These are phyloP conservation scores for Athelia psychrophila DNA, from an alignment of 1,284 basidiomycete genomes.

Conservation along the genomic window DNA sequence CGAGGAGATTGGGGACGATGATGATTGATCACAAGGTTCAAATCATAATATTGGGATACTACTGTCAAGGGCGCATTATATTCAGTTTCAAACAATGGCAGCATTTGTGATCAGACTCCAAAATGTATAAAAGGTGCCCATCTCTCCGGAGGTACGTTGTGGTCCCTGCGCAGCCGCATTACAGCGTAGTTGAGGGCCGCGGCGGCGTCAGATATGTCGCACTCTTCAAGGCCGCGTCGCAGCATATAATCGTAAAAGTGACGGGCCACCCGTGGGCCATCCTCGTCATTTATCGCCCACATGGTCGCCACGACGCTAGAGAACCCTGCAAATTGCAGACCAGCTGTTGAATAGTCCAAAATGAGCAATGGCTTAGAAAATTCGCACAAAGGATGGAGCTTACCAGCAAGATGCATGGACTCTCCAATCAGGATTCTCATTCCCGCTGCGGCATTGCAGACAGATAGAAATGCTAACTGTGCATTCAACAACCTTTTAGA, in stretches of 20 bases:
- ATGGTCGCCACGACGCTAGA: neutral
- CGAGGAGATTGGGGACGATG: neutral
- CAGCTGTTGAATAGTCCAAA: neutral
- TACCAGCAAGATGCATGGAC: neutral
- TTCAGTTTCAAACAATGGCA: too few species aligned
- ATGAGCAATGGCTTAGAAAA: too few species aligned
- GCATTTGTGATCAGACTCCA: neutral
- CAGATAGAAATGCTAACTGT: neutral
- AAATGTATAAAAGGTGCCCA: neutral
- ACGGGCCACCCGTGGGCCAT: neutral
- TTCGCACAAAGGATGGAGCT: too few species aligned
- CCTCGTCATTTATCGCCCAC: neutral
- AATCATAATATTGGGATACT: too few species aligned
- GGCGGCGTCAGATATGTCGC: neutral
- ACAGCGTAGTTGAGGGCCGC: neutral
- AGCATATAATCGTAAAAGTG: neutral
- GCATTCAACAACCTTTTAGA: neutral
- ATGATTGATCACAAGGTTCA: too few species aligned
- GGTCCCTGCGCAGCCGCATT: neutral
- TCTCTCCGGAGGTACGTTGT: neutral
- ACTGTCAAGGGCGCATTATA: too few species aligned
- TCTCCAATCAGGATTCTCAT: neutral
- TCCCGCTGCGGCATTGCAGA: neutral
- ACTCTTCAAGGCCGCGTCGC: neutral
- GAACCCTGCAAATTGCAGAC: neutral